Base-by-base conservation (phyloP, 2,329 filamentous ascomycete genomes). In the Exophiala sp. region DNA sequence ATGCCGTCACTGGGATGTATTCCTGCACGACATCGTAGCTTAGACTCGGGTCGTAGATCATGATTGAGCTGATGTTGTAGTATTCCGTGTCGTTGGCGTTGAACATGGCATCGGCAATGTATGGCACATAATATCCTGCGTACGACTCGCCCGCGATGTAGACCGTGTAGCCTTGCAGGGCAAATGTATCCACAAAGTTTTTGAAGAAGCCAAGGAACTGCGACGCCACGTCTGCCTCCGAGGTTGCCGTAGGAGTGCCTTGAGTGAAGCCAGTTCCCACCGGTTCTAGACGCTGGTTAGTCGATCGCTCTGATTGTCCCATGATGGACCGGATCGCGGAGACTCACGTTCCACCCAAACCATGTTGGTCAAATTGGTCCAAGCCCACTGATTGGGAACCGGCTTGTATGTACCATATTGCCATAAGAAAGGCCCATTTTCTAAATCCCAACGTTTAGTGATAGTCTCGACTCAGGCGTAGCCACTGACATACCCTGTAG, bases 171-270 rank as follows among this genome's bases (percentile, higher is more conserved):
- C 77, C 76, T 16, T 85, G 74, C 60, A 88, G 72, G n/a, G 68
- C 72, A 58, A 89, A 89, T 0, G 81, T 81, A 27, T 86, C 73
- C 50, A 88, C 69, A 59, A 88, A 89, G 68, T 88, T 88, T 69
- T 83, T 82, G 75, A 82, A 89, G 69, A 88, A 93, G 43, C 83
- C 83, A 13, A 85, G 72, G 64, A 91, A 88, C 58, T 90, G 78
- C n/a, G 70, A 66, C 0, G 84, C 83, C 1, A 85, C 74, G 57
- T 88, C 84, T 23, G 80, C 76, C 57, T 88, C 81, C 58, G 77
- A 78, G 2, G 72, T 80, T 8, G 83, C 83, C 0, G 77, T 85
- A 2, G 80, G 73, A 0, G 68, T 77, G 11, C 85, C 85, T 27
- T 79, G 75, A 0, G 81, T 78, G 64, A 86, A 90, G 11, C 86